A percentile compares a stretch with the other conserved stretches of the same genome.
Conservation (phyloP, 495 filamentous ascomycete genomes). For the Entonaema liquescens region DNA sequence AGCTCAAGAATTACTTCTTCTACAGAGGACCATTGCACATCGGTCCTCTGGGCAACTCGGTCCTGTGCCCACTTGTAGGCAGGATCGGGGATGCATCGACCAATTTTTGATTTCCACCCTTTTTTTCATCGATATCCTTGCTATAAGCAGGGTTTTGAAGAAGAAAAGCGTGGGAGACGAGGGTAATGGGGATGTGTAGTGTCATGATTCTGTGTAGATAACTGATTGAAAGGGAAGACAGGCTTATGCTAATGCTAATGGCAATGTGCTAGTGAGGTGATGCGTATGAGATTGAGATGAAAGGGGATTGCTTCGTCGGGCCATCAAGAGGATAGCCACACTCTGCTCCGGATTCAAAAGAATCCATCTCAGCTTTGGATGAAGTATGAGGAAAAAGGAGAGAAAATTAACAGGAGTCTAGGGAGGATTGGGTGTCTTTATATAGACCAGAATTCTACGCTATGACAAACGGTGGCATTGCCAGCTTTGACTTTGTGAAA, state of each 20-base stretch:
- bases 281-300: background rate
- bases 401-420: background rate
- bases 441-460: background rate
- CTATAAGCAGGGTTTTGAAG: conserved; percentile 2
- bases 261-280: background rate
- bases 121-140: conserved; percentile 4
- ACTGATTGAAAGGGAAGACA: background rate
- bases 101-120: conserved; percentile 4
- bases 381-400: conserved; percentile 8
- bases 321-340: background rate
- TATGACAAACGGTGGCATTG: background rate
- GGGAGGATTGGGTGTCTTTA: background rate
- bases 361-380: conserved; percentile 4
- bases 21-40: conserved; percentile 3
- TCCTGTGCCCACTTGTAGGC: background rate
- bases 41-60: background rate
- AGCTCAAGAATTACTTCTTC: conserved; percentile 18
- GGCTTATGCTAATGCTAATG: background rate
- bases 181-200: background rate
- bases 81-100: background rate
- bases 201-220: background rate
- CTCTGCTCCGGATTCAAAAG: background rate
- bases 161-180: background rate
- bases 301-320: background rate
- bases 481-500: background rate